phyloP scores from a whole-genome alignment of 345 rosid genomes.

The Anacardium occidentale region DNA sequence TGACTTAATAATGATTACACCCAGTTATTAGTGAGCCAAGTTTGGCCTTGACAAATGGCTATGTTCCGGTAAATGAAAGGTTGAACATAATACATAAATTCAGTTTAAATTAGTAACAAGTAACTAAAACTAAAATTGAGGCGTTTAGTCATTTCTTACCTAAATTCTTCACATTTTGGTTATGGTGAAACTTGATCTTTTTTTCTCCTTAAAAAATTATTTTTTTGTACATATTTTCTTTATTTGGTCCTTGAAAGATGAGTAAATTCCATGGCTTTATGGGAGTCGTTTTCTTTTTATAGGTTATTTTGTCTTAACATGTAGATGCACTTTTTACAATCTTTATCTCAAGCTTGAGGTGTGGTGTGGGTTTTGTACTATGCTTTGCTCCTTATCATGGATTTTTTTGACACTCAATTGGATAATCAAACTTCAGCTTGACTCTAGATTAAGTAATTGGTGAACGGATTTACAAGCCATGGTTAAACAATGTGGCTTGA shows the following conservation, averaged over 20 bases:
- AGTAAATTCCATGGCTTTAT: not conserved
- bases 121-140: not conserved
- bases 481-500: not conserved
- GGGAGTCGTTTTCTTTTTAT: not conserved
- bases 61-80: not conserved
- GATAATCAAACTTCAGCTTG: not conserved
- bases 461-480: not conserved
- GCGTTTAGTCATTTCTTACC: not conserved
- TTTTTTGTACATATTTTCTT: not conserved
- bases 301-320: not conserved
- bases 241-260: not conserved
- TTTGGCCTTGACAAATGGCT: not conserved
- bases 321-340: not conserved
- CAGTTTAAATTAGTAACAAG: not conserved
- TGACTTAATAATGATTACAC: not conserved
- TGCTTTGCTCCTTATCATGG: not conserved
- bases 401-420: not conserved
- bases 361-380: not conserved
- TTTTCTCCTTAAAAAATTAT: not conserved
- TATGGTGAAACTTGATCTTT: no score
- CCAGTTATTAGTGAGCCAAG: not conserved
- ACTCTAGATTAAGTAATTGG: not conserved
- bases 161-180: not conserved
- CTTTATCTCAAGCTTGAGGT: conserved; percentile 14
- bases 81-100: not conserved